These are phyloP conservation scores for Rhodotorula sp. DNA, from an alignment of 1,284 basidiomycete genomes.

Conservation along the genomic window DNA sequence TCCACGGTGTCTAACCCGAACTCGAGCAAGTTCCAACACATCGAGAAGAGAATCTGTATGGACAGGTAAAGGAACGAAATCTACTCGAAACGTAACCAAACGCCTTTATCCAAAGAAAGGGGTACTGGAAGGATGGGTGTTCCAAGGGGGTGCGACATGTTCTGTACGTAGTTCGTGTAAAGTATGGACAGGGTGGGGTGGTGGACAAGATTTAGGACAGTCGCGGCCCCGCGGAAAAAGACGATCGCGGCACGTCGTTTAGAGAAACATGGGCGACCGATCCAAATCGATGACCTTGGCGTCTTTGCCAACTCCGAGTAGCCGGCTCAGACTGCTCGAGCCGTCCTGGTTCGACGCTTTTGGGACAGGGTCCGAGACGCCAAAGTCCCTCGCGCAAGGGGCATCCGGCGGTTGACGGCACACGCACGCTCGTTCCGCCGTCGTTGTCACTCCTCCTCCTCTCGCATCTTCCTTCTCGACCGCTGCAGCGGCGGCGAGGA, in stretches of 20 bases:
- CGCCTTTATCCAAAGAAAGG: too few species aligned
- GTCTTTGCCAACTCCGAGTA: background rate
- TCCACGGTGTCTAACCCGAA: too few species aligned
- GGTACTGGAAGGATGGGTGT: too few species aligned
- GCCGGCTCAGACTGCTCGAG: background rate
- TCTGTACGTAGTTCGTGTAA: too few species aligned
- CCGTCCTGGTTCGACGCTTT: background rate
- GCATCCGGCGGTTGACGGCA: background rate
- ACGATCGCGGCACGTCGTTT: background rate
- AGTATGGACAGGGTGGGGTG: too few species aligned
- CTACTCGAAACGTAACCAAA: too few species aligned
- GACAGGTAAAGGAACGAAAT: too few species aligned
- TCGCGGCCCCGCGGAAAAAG: too few species aligned
- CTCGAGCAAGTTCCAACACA: too few species aligned
- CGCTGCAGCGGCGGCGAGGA: background rate
- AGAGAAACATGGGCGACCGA: background rate
- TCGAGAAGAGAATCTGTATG: too few species aligned
- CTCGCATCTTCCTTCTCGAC: background rate
- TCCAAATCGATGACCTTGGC: background rate
- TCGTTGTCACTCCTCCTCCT: background rate
- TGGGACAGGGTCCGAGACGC: background rate
- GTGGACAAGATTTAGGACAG: too few species aligned
- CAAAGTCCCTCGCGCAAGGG: background rate
- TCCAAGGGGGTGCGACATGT: too few species aligned
- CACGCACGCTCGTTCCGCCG: background rate